phyloP scores from a whole-genome alignment of 2,329 filamentous ascomycete genomes.

The Stromatinia cepivora region DNA sequence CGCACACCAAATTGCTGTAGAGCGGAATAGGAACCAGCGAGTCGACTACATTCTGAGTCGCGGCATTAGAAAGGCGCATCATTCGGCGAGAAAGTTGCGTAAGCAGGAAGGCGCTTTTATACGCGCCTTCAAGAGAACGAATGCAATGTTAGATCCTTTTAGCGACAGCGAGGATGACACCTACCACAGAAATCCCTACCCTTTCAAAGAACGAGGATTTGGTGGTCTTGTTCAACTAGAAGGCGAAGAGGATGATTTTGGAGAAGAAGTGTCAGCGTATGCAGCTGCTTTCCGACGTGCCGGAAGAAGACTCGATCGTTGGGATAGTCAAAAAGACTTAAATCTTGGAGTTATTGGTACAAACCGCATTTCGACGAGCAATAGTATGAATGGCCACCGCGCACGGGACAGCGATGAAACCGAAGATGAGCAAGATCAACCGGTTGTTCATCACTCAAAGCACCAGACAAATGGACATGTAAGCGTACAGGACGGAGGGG shows the following conservation, averaged over 20 bases:
- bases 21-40: conserved; percentile 73
- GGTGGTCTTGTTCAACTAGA: conserved; percentile 64
- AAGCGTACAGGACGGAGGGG: conserved; percentile 31
- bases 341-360: conserved; percentile 40
- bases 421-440: conserved; percentile 42
- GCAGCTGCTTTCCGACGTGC: conserved; percentile 65
- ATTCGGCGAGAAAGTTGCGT: conserved; percentile 60
- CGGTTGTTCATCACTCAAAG: conserved; percentile 40
- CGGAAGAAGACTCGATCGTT: conserved; percentile 66
- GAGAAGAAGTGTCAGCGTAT: conserved; percentile 70
- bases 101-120: conserved; percentile 66
- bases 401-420: conserved; percentile 39
- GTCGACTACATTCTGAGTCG: conserved; percentile 81
- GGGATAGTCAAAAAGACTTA: conserved; percentile 52
- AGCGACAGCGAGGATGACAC: conserved; percentile 64
- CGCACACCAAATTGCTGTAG: conserved; percentile 78
- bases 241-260: conserved; percentile 69
- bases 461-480: conserved; percentile 43
- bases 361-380: conserved; percentile 32
- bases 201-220: conserved; percentile 58
- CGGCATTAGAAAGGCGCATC: conserved; percentile 67
- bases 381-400: conserved; percentile 31
- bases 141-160: conserved; percentile 55
- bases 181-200: conserved; percentile 36
- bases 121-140: conserved; percentile 64